These are phyloP conservation scores for Ogataea methylovora DNA, from an alignment of 805 yeast genomes.

Conservation along the genomic window DNA sequence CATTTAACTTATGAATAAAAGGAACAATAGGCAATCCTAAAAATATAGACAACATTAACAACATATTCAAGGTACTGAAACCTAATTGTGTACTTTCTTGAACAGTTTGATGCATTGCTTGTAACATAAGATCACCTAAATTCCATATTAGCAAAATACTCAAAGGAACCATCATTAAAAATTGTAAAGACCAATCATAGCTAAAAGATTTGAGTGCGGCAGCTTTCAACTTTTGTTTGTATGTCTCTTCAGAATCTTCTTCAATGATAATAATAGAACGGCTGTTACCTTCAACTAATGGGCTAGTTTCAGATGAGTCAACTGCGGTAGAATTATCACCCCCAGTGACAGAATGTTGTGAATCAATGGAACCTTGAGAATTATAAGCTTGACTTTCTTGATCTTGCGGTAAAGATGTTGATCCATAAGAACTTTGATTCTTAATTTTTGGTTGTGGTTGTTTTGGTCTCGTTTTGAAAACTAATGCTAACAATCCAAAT, in stretches of 20 bases:
- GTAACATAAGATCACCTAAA: slow-evolving; percentile 47
- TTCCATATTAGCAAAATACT: slow-evolving; percentile 47
- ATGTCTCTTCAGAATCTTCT: slow-evolving; percentile 19
- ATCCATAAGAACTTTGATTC: slow-evolving; percentile 15
- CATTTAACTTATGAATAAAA: slow-evolving; percentile 61
- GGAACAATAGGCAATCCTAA: slow-evolving; percentile 52
- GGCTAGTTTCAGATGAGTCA: slow-evolving; percentile 6
- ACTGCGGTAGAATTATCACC: slow-evolving; percentile 6
- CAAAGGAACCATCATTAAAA: slow-evolving; percentile 58
- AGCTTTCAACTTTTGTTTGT: slow-evolving; percentile 16
- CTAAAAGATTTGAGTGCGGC: slow-evolving; percentile 38
- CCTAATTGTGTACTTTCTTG: slow-evolving; percentile 54
- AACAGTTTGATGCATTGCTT: slow-evolving; percentile 61
- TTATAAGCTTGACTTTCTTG: neutral
- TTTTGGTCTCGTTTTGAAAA: slow-evolving; percentile 19
- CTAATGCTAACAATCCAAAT: slow-evolving; percentile 46
- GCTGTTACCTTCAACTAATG: slow-evolving; percentile 2
- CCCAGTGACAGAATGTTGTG: slow-evolving; percentile 12
- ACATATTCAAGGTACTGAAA: slow-evolving; percentile 25
- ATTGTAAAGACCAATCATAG: slow-evolving; percentile 81
- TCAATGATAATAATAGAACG: slow-evolving; percentile 16
- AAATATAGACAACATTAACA: slow-evolving; percentile 27
- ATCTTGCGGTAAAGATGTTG: slow-evolving; percentile 3
- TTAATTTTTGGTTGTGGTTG: slow-evolving; percentile 7
- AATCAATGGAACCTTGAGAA: slow-evolving; percentile 2